Evolutionary conservation across 805 yeast species (phyloP).

Genomic region (Pichia exigua): DNA sequence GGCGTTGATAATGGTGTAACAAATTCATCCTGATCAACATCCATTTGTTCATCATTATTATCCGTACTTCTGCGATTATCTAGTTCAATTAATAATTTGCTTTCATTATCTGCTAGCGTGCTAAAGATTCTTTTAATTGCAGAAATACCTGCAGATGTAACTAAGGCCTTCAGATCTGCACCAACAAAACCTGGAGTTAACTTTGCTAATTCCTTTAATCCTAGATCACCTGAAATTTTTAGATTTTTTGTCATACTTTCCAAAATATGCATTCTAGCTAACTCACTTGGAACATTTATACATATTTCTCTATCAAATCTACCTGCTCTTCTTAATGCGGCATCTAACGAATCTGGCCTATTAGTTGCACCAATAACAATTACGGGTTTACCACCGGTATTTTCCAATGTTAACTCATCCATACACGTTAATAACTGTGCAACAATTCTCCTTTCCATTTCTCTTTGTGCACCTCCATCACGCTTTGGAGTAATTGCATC

Average conservation of each 20-base stretch:
- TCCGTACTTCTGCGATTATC: constrained; percentile 5
- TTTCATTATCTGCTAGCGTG: constrained; percentile 33
- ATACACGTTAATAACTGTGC: constrained; percentile 91
- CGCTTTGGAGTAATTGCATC: constrained; percentile 98
- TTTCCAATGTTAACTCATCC: constrained; percentile 84
- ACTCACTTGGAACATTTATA: constrained; percentile 89
- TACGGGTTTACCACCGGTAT: constrained; percentile 89
- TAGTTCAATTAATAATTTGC: constrained; percentile 26
- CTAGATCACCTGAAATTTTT: constrained; percentile 62
- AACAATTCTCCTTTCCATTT: constrained; percentile 95
- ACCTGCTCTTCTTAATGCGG: constrained; percentile 94
- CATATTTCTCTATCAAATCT: constrained; percentile 93
- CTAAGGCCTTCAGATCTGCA: constrained; percentile 90
- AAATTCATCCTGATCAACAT: constrained; percentile 5
- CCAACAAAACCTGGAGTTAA: constrained; percentile 97
- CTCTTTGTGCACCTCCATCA: constrained; percentile 98
- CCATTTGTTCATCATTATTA: neutral
- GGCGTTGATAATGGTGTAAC: constrained; percentile 5
- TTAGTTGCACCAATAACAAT: constrained; percentile 95
- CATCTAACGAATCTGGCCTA: constrained; percentile 90
- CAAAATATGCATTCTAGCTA: constrained; percentile 67
- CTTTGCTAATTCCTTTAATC: constrained; percentile 69
- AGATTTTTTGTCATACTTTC: constrained; percentile 62
- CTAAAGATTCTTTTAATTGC: constrained; percentile 90
- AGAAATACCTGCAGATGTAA: constrained; percentile 89